Evolutionary conservation across 2,329 filamentous ascomycete genomes (phyloP).

Genomic region (Gaeumannomyces tritici): DNA sequence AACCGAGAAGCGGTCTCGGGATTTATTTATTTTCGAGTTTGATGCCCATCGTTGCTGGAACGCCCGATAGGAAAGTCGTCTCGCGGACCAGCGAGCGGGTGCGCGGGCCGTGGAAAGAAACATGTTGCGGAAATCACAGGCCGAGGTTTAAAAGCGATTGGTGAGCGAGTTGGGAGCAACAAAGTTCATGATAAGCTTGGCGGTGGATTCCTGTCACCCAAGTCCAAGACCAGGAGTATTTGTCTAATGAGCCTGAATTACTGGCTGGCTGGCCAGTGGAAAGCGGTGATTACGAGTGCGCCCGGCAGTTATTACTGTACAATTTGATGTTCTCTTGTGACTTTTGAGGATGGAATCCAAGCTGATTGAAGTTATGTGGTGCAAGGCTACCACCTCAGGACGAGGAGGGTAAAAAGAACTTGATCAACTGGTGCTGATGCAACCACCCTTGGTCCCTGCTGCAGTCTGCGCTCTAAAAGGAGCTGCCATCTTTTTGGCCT

Average conservation of each 20-base stretch:
- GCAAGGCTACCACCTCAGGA: no score
- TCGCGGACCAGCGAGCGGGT: slow-evolving; percentile 2
- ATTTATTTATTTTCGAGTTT: neutral
- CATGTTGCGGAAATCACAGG: slow-evolving; percentile 2
- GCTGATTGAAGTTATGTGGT: no score
- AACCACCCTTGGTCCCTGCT: neutral
- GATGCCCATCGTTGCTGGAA: neutral
- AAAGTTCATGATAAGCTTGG: neutral
- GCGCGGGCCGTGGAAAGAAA: neutral
- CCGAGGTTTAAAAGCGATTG: neutral
- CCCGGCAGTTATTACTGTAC: no score
- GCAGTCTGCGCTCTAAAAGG: no score
- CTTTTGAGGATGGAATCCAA: no score
- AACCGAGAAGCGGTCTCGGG: slow-evolving; percentile 10
- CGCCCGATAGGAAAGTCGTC: slow-evolving; percentile 3
- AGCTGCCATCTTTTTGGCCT: no score
- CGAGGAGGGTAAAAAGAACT: neutral
- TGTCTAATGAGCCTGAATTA: neutral
- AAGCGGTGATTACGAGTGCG: no score
- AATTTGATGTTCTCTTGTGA: no score
- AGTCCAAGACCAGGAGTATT: neutral
- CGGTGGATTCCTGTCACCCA: neutral
- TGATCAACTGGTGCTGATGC: neutral
- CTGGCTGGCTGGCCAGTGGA: neutral
- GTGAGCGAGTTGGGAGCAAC: neutral